Base-by-base conservation (phyloP, 2,329 filamentous ascomycete genomes). In the Penicillium nordicum region DNA sequence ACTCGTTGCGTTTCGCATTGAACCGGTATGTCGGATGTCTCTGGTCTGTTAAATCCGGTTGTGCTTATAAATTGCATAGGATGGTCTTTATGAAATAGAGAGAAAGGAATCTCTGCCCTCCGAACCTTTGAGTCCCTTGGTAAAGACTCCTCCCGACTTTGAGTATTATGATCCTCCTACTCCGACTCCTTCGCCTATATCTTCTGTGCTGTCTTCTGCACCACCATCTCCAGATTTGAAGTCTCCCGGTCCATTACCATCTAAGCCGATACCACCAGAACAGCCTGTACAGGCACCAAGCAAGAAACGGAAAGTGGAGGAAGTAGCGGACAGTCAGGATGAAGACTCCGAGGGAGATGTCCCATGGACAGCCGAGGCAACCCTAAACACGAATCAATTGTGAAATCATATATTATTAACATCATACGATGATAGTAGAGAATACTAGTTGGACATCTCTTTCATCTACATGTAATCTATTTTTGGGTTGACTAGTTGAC, bases 321-420 rank as follows among this genome's bases (percentile, higher is more conserved):
- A 79, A 61, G 69, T 78, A 30, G 73, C 73, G 3, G 75, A 78
- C 57, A 78, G 75, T 44, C 75, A 78, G 47, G 76, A 78, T 36
- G 77, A 77, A 34, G 70, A 70, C 25, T 74, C 72, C 2, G 69
- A 71, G 18, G 67, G 63, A 9, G 67, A 64, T 29, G 21, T 18
- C 36, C 66, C 66, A 34, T 73, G 67, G 68, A 60, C 64, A 30
- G 62, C 68, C 21, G 63, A 63, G 38, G 47, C 38, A 29, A 50
- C 40, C 23, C 18, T 55, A 7, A 50, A 50, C 7, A 32, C 45
- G 30, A 50, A 43, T 37, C 2, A 18, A 23, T 16, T 16, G 14
- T 43, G 52, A 54, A 54, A 11, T 37, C 1, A 30, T 37, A 14
- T 18, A 37, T 37, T 27, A 18, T 21, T n/a, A 16, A 7, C 16